Evolutionary conservation across 441 rosid genomes (phyloP).

Genomic region (Viola pubescens): DNA sequence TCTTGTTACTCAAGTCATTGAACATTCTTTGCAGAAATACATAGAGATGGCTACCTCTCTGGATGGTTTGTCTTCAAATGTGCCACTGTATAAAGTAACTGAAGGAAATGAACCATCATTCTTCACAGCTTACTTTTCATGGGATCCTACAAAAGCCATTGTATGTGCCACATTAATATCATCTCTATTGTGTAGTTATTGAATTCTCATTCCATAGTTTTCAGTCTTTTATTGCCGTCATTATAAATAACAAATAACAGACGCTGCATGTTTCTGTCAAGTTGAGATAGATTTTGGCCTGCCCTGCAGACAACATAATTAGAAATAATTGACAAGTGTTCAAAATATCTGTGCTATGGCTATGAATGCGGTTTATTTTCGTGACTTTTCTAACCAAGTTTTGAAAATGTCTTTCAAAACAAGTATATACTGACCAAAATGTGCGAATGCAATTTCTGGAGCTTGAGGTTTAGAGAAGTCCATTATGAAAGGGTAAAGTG

Average conservation of each 20-base stretch:
- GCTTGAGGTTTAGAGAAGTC: neutral
- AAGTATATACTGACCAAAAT: neutral
- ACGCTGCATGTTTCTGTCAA: neutral
- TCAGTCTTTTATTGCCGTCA: too few species aligned
- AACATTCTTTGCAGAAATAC: slow-evolving; percentile 60
- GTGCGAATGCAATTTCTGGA: neutral
- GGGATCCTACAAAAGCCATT: slow-evolving; percentile 75
- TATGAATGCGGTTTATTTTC: too few species aligned
- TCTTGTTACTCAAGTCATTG: slow-evolving; percentile 15
- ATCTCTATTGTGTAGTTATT: slow-evolving; percentile 9
- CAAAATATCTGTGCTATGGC: too few species aligned
- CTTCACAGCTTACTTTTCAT: slow-evolving; percentile 82
- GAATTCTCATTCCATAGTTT: too few species aligned
- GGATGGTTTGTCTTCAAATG: slow-evolving; percentile 71
- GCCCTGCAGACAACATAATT: too few species aligned
- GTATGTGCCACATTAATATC: slow-evolving; percentile 35
- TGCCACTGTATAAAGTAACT: slow-evolving; percentile 79
- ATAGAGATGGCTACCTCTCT: slow-evolving; percentile 63
- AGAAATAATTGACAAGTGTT: too few species aligned
- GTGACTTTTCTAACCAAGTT: neutral
- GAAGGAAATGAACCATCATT: slow-evolving; percentile 98
- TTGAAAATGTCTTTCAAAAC: neutral
- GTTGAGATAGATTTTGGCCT: neutral
- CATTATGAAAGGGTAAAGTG: neutral
- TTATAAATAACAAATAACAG: too few species aligned